Conservation (phyloP, 345 rosid genomes). For the Citrus cavaleriei region DNA sequence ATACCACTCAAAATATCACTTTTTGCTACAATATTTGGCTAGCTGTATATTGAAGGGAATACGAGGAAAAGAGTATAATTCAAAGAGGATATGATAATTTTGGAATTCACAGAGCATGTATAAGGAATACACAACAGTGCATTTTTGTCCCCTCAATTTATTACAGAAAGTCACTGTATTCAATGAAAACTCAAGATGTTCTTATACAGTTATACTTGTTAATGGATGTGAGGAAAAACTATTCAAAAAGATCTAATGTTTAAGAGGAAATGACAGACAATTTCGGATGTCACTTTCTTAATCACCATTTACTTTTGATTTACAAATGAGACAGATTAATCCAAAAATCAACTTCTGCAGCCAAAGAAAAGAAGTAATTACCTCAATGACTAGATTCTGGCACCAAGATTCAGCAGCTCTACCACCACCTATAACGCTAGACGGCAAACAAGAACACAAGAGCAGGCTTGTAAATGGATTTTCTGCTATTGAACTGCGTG, state of each 20-base stretch:
- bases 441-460: slow-evolving; percentile 52
- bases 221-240: neutral
- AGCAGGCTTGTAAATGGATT: slow-evolving; percentile 91
- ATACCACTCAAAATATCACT: slow-evolving; percentile 16
- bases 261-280: neutral
- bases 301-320: slow-evolving; percentile 8
- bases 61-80: neutral
- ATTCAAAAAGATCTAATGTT: neutral
- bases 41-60: neutral
- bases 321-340: neutral
- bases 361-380: slow-evolving; percentile 25
- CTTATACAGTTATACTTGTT: neutral
- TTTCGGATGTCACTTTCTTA: neutral
- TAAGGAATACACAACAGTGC: neutral
- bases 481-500: slow-evolving; percentile 82
- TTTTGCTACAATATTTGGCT: neutral
- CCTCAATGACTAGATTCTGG: slow-evolving; percentile 82
- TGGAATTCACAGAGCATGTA: neutral
- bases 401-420: slow-evolving; percentile 68
- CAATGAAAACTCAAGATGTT: neutral
- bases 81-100: neutral
- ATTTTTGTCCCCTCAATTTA: neutral
- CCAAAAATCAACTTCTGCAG: neutral
- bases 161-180: neutral
- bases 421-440: slow-evolving; percentile 24